Evolutionary conservation across 2,329 filamentous ascomycete genomes (phyloP), one percentile per base, ranked within the genome.

Genomic region (Didymella exigua): DNA sequence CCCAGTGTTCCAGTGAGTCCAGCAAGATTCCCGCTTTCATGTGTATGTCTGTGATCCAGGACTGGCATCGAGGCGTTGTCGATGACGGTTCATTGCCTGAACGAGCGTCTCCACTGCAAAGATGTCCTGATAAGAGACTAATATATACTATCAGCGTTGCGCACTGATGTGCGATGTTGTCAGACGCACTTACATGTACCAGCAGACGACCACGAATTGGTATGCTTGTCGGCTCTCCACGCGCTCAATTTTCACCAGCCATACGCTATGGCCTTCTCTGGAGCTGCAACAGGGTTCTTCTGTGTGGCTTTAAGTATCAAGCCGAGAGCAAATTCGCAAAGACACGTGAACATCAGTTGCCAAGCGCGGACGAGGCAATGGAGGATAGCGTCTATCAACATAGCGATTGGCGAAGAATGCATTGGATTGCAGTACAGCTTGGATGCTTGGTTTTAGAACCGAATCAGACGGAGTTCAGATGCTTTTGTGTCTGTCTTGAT

Each of bases 221-320:
- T 31, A 13, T 30, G 24, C 6, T 10, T 18, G 41, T 2, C 23
- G 26, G 10, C 1, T 26, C 9, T 29, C 27, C 33, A 14, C 14
- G 11, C 7, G 8, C 0, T 9, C n/a, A 13, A 13, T 11, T 8
- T 26, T 48, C 29, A 55, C 41, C 52, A 49, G 18, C 40, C 34
- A 21, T 50, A 55, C 24, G 42, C 42, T 19, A 47, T 14, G 3
- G 14, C 19, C 16, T 14, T 46, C 30, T 55, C 46, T 23, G 36
- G 36, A 30, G 50, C 36, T 7, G 21, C 23, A 2, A 45, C 14
- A 19, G 27, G 16, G 5, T 14, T 45, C 19, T 46, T 50, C 10
- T 42, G 41, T 50, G 52, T 55, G 23, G n/a, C 34, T 26, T 18
- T 43, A 5, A 55, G 19, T n/a, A 30, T 46, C 23, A 55, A 38